Evolutionary conservation across 2,329 filamentous ascomycete species (phyloP).

Genomic region (Sarocladium kiliense): DNA sequence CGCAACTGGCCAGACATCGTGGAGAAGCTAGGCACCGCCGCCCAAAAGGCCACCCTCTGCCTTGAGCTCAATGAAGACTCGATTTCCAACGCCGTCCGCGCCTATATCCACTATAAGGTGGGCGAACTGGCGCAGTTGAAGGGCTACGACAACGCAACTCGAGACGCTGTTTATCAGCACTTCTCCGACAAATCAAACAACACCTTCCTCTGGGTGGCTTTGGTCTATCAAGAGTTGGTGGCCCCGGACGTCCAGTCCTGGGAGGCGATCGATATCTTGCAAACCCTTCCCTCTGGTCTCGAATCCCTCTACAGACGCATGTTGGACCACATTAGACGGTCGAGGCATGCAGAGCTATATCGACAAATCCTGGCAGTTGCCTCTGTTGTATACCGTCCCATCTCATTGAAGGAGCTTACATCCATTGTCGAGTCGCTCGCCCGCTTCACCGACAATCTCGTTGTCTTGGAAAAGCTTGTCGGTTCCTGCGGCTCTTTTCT

Average conservation of each 20-base stretch:
- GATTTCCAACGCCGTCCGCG: slow-evolving; percentile 28
- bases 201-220: too few relatives aligned
- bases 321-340: slow-evolving; percentile 25
- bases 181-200: slow-evolving; percentile 26
- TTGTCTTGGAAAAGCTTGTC: slow-evolving; percentile 28
- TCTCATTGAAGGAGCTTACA: slow-evolving; percentile 26
- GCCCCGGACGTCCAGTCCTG: slow-evolving; percentile 13
- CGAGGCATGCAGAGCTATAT: slow-evolving; percentile 24
- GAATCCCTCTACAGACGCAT: slow-evolving; percentile 32
- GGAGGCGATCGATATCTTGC: slow-evolving; percentile 12
- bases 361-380: slow-evolving; percentile 18
- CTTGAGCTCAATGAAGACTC: slow-evolving; percentile 31
- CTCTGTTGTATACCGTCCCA: slow-evolving; percentile 22
- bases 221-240: slow-evolving; percentile 20
- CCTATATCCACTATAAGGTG: slow-evolving; percentile 32
- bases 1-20: slow-evolving; percentile 30
- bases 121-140: slow-evolving; percentile 18
- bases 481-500: slow-evolving; percentile 33
- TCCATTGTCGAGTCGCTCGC: slow-evolving; percentile 25
- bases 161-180: slow-evolving; percentile 10
- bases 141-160: slow-evolving; percentile 11
- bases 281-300: slow-evolving; percentile 27
- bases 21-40: slow-evolving; percentile 16
- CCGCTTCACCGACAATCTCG: slow-evolving; percentile 18
- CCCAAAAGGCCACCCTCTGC: slow-evolving; percentile 20